Conservation (phyloP, 306 rosid genomes). For the Adenanthera pavonina region DNA sequence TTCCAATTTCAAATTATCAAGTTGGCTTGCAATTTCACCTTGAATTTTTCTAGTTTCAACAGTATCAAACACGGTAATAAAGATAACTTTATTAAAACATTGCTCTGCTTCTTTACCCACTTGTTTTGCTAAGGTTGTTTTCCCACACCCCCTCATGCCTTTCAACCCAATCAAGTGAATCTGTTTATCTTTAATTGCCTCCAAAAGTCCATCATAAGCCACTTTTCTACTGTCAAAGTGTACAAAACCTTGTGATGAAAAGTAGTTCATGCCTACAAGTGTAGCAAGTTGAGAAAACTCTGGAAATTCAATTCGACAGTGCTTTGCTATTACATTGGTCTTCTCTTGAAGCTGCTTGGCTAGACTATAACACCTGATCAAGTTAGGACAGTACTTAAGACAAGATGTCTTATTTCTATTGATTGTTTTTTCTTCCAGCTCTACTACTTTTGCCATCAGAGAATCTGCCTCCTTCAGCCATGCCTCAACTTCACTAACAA, state of each 20-base stretch:
- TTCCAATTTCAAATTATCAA: not conserved
- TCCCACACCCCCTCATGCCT: not conserved
- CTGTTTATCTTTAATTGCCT: not conserved
- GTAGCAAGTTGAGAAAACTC: not conserved
- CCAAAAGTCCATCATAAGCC: not conserved
- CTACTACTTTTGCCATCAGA: not conserved
- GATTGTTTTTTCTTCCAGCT: not conserved
- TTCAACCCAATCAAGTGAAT: not conserved
- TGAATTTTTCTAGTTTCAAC: not conserved
- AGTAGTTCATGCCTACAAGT: not conserved
- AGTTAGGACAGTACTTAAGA: not conserved
- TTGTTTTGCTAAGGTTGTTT: not conserved
- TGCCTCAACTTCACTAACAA: not conserved
- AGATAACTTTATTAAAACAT: not conserved
- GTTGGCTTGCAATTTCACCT: not conserved
- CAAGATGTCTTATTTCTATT: not conserved
- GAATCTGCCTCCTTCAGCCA: not conserved
- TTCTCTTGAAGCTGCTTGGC: not conserved
- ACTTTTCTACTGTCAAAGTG: not conserved
- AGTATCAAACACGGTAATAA: not conserved
- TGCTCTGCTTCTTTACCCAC: not conserved
- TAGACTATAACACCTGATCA: not conserved
- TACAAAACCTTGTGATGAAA: not conserved
- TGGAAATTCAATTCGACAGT: not conserved
- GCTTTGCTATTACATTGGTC: not conserved